These are phyloP conservation scores for Botryosphaeria agaves DNA, from an alignment of 2,329 filamentous ascomycete species.

Conservation along the genomic window DNA sequence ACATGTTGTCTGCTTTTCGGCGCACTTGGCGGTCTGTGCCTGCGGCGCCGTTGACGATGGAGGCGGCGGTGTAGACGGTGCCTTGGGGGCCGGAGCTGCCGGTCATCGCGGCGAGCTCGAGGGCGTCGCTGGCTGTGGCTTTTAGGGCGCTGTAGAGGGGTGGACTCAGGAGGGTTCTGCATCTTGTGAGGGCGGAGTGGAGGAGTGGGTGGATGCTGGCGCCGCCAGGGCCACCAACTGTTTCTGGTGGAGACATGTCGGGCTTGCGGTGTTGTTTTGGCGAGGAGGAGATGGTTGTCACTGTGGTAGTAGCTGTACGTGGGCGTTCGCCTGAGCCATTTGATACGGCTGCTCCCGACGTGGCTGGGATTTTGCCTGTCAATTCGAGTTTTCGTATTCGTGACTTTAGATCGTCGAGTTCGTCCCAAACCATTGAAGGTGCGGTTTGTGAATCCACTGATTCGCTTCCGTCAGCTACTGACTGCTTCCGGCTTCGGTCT, in stretches of 20 bases:
- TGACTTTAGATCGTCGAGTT: slow-evolving; percentile 87
- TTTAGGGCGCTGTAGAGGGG: slow-evolving; percentile 70
- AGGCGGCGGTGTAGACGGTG: slow-evolving; percentile 44
- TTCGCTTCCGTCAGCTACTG: slow-evolving; percentile 30
- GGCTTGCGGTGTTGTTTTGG: slow-evolving; percentile 52
- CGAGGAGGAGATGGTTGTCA: slow-evolving; percentile 79
- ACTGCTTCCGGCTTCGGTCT: not conserved
- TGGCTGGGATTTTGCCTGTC: slow-evolving; percentile 71
- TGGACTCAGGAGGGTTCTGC: slow-evolving; percentile 48
- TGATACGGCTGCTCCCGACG: slow-evolving; percentile 64
- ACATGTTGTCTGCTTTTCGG: slow-evolving; percentile 83
- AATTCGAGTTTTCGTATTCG: slow-evolving; percentile 80
- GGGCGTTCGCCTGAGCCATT: slow-evolving; percentile 64
- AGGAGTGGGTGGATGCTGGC: slow-evolving; percentile 59
- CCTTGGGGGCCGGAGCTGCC: slow-evolving; percentile 49
- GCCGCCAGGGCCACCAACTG: slow-evolving; percentile 22
- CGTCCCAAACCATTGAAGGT: slow-evolving; percentile 92
- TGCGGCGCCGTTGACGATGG: slow-evolving; percentile 40
- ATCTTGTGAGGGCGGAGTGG: slow-evolving; percentile 64
- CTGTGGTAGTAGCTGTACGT: slow-evolving; percentile 75
- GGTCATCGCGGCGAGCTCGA: slow-evolving; percentile 63
- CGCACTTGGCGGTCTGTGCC: slow-evolving; percentile 68
- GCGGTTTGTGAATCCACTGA: slow-evolving; percentile 79
- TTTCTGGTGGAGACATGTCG: slow-evolving; percentile 20
- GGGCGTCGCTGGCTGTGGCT: slow-evolving; percentile 62